Base-by-base conservation (phyloP, 208 protist genomes). In the Wallacemonas sp. region DNA sequence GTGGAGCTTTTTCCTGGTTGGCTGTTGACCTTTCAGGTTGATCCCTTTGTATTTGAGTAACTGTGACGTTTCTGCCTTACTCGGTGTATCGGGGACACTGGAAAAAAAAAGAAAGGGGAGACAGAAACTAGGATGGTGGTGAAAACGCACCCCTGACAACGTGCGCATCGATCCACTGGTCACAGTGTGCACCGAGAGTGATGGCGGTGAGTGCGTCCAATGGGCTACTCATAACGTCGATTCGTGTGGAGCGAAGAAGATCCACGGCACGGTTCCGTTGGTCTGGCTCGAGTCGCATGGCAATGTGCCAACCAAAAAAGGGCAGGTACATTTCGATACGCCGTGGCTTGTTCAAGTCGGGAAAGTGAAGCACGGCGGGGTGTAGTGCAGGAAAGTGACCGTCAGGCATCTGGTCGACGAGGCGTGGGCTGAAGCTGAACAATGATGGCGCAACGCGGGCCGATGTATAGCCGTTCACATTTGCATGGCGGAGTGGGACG, bases 261-360 rank as follows among this genome's bases (percentile, higher is more conserved):
- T 41, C 30, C n/a, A 39, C 2, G 3, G 52, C 38, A 16, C 52
- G 52, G 4, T 58, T 21, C 9, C 52, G 8, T 21, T 58, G 52
- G 30, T 24, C 14, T 2, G 26, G 30, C 29, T 58, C 52, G 11
- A 58, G 52, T 3, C 19, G 17, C 52, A 58, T 58, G 1, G 52
- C 52, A 21, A 58, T 58, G 26, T 33, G 27, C 52, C 52, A 58
- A 14, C 52, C 52, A 8, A 58, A 41, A 58, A 58, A 58, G 6
- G 52, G 52, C 4, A 58, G 52, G 23, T 43, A 58, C 52, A 58
- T 58, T 4, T 17, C n/a, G 30, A 58, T 1, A n/a, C 52, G 52
- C 14, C 26, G 29, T 0, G 5, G 6, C 52, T 58, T 58, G 26
- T 58, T 26, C 17, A 3, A 12, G 30, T 58, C 52, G 5, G 52